Conservation (phyloP, 768 basidiomycete genomes). For the Lactifluus pinguis region DNA sequence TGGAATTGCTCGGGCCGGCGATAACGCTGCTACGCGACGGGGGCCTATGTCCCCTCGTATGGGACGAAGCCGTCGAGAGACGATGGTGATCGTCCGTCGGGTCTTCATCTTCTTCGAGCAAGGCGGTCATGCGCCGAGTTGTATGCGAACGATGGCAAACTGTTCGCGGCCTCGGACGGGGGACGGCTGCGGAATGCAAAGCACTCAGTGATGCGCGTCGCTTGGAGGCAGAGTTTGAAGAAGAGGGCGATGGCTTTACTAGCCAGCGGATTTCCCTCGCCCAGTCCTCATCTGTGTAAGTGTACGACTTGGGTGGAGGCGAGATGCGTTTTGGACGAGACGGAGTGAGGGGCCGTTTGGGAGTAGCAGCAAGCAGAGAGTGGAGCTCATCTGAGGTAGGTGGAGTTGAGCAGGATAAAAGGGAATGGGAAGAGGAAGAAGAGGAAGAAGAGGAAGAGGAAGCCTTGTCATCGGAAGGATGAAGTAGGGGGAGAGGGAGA, state of each 20-base stretch:
- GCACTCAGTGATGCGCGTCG: conserved; percentile 8
- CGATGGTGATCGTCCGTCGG: conserved; percentile 21
- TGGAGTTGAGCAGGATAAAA: conserved; percentile 13
- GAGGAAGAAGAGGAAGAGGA: conserved; percentile 19
- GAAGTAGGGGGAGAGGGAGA: too few species aligned
- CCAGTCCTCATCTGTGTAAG: conserved; percentile 54
- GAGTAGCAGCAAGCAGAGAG: background rate
- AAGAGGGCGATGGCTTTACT: conserved; percentile 27
- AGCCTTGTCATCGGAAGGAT: background rate
- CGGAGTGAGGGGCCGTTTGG: background rate
- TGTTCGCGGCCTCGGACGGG: conserved; percentile 19
- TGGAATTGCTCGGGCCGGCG: background rate
- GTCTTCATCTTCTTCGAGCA: conserved; percentile 33
- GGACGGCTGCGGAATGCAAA: background rate
- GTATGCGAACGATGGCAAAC: conserved; percentile 19
- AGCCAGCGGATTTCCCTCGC: conserved; percentile 62
- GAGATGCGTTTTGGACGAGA: conserved; percentile 2
- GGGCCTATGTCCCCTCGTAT: conserved; percentile 12
- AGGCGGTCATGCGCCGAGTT: conserved; percentile 29
- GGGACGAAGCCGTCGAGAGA: background rate
- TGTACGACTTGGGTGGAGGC: conserved; percentile 17
- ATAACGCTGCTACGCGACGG: background rate
- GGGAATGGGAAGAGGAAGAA: background rate
- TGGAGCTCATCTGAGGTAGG: conserved; percentile 18
- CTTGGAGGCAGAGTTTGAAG: conserved; percentile 3